Percentiles rank a stretch among this genome's conserved stretches.
These are phyloP conservation scores for Candida nitratophila DNA, from an alignment of 805 yeast genomes.

Conservation along the genomic window DNA sequence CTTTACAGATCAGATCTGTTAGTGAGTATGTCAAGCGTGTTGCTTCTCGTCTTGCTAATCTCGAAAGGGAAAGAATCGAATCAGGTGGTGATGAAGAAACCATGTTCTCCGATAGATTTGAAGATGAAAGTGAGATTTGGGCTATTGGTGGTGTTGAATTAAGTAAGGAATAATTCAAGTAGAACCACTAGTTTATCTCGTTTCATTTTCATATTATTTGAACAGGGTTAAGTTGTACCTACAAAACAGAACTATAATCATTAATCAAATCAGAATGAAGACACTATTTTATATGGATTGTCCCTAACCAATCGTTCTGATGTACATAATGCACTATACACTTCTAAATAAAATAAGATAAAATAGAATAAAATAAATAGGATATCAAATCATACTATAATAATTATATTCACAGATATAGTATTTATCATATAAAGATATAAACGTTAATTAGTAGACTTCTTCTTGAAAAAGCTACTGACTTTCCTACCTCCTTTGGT, in stretches of 20 bases:
- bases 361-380: no score
- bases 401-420: no score
- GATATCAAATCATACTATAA: no score
- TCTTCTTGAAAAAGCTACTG: neutral
- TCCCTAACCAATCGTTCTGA: no score
- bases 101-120: slow-evolving; percentile 75
- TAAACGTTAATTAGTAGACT: neutral
- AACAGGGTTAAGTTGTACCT: no score
- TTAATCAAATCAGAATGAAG: no score
- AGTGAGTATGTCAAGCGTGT: slow-evolving; percentile 89
- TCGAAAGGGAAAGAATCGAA: slow-evolving; percentile 79
- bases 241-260: no score
- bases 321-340: neutral
- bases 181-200: no score
- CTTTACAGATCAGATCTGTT: slow-evolving; percentile 61
- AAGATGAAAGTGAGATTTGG: slow-evolving; percentile 86
- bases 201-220: no score
- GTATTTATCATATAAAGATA: no score
- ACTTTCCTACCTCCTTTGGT: neutral
- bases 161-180: slow-evolving; percentile 17
- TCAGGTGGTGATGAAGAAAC: slow-evolving; percentile 90
- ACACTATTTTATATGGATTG: no score
- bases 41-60: slow-evolving; percentile 75
- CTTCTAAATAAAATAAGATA: no score
- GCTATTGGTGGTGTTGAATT: slow-evolving; percentile 69